These are phyloP conservation scores for Entomortierella beljakovae DNA, from an alignment of 192 early-diverging fungal genomes.

Conservation along the genomic window DNA sequence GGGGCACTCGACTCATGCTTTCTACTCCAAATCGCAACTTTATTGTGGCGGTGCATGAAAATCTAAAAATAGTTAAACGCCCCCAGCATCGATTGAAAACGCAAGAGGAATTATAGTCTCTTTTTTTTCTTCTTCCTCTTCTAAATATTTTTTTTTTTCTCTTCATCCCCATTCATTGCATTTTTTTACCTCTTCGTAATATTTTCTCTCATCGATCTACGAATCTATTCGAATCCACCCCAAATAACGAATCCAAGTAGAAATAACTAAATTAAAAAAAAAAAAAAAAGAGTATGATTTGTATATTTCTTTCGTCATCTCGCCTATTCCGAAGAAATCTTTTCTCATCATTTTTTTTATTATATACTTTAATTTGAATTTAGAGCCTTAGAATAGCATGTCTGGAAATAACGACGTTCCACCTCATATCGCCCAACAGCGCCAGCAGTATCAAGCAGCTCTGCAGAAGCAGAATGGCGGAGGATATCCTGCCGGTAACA, in stretches of 20 bases:
- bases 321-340: too few species aligned
- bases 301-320: too few species aligned
- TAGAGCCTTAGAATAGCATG: conserved; percentile 7
- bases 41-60: conserved; percentile 3
- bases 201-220: too few species aligned
- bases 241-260: too few species aligned
- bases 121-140: neutral
- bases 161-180: neutral
- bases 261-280: too few species aligned
- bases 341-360: neutral
- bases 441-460: conserved; percentile 31
- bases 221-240: too few species aligned
- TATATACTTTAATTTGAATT: neutral
- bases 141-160: neutral
- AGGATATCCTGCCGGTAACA: conserved; percentile 6
- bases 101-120: neutral
- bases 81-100: neutral
- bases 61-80: conserved; percentile 6
- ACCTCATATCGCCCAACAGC: conserved; percentile 41
- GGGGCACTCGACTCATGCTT: neutral
- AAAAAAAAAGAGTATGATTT: too few species aligned
- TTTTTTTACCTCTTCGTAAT: neutral
- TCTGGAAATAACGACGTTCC: conserved; percentile 35
- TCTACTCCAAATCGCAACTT: neutral
- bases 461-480: conserved; percentile 43